A percentile compares a stretch with the other conserved stretches of the same genome.
phyloP scores from a whole-genome alignment of 1,284 basidiomycete species.

The Tylopilus sp. region DNA sequence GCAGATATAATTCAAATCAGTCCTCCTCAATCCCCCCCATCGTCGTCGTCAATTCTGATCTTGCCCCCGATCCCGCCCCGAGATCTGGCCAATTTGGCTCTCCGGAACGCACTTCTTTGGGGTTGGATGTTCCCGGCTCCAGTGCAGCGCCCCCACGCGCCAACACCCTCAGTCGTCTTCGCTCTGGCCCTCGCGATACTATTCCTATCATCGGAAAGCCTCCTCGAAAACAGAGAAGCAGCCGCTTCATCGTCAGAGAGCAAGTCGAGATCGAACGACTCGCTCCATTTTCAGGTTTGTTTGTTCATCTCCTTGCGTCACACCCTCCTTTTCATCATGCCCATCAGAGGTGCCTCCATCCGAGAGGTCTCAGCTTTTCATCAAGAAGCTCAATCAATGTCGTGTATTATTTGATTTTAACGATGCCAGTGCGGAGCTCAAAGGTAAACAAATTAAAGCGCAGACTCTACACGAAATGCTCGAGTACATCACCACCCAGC shows the following conservation, averaged over 20 bases:
- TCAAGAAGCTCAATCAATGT: constrained; percentile 95
- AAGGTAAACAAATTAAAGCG: constrained; percentile 98
- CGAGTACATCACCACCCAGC: constrained; percentile 97
- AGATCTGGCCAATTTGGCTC: constrained; percentile 41
- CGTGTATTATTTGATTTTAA: constrained; percentile 98
- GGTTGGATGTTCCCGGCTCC: constrained; percentile 42
- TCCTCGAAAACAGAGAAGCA: constrained; percentile 92
- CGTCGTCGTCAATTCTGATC: constrained; percentile 84
- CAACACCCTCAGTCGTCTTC: constrained; percentile 60
- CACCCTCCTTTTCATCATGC: constrained; percentile 9
- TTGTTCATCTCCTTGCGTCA: not conserved
- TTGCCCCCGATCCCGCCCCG: constrained; percentile 49
- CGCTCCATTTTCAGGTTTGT: constrained; percentile 82
- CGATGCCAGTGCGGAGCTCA: constrained; percentile 91
- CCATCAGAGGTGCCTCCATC: constrained; percentile 78
- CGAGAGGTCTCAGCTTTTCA: constrained; percentile 88
- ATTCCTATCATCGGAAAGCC: constrained; percentile 94
- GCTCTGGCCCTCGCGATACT: constrained; percentile 83
- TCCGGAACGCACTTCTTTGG: constrained; percentile 51
- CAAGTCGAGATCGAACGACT: constrained; percentile 94
- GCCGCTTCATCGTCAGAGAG: constrained; percentile 93
- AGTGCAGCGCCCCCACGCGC: constrained; percentile 57
- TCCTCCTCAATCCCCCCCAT: constrained; percentile 70
- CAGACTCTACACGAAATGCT: constrained; percentile 98
- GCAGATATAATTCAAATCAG: constrained; percentile 48